Evolutionary conservation across 2,329 filamentous ascomycete genomes (phyloP).

Genomic region (Aspergillus sp.): DNA sequence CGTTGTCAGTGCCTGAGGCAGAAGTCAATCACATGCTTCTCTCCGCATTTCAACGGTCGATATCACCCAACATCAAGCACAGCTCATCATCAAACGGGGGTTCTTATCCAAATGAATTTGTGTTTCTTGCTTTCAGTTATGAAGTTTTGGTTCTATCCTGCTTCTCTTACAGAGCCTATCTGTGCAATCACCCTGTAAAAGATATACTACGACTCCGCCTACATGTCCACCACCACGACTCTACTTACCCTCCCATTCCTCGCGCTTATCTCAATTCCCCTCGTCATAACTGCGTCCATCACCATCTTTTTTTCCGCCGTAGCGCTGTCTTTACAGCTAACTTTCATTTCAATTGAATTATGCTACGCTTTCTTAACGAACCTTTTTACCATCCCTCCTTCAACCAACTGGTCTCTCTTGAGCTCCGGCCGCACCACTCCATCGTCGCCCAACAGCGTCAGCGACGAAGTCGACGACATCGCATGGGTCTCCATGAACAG

Average conservation of each 20-base stretch:
- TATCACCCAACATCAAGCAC: background rate
- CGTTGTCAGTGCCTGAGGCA: slow-evolving; percentile 2
- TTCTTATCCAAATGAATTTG: background rate
- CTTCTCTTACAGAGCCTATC: background rate
- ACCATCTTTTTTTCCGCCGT: slow-evolving; percentile 64
- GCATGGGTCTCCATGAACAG: slow-evolving; percentile 41
- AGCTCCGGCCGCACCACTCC: slow-evolving; percentile 26
- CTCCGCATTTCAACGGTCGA: background rate
- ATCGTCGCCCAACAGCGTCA: slow-evolving; percentile 22
- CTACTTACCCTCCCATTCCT: slow-evolving; percentile 61
- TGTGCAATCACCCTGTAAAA: background rate
- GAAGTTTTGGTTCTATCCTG: background rate
- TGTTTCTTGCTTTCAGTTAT: background rate
- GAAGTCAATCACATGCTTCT: slow-evolving; percentile 9
- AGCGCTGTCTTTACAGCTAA: slow-evolving; percentile 60
- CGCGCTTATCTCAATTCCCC: slow-evolving; percentile 61
- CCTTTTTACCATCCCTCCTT: slow-evolving; percentile 46
- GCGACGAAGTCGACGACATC: slow-evolving; percentile 33
- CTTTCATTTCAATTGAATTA: slow-evolving; percentile 64
- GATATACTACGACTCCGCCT: slow-evolving; percentile 13
- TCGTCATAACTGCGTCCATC: slow-evolving; percentile 62
- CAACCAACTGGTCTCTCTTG: slow-evolving; percentile 28
- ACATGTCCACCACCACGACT: slow-evolving; percentile 29
- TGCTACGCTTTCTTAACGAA: slow-evolving; percentile 58
- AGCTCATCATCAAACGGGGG: background rate